Conservation (phyloP, 768 basidiomycete species). For the Mycena chlorophos region DNA sequence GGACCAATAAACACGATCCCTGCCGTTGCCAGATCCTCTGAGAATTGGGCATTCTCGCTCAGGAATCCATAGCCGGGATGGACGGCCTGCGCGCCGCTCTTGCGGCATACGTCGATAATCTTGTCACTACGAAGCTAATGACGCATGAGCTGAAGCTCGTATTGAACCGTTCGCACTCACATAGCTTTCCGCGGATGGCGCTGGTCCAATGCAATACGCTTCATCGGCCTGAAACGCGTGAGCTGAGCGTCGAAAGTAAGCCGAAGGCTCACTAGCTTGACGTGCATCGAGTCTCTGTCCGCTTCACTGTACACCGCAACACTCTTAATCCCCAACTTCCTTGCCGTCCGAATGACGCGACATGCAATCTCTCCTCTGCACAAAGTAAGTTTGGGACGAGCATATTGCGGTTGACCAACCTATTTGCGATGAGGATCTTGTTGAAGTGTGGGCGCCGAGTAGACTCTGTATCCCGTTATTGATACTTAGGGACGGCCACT, state of each 20-base stretch:
- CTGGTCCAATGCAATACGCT: conserved; percentile 92
- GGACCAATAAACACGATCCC: conserved; percentile 92
- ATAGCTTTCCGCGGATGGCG: conserved; percentile 85
- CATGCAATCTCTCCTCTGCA: conserved; percentile 93
- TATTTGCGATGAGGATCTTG: conserved; percentile 90
- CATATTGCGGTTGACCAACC: conserved; percentile 43
- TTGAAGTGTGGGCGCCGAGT: conserved; percentile 63
- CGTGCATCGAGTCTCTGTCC: conserved; percentile 80
- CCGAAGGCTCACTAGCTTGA: conserved; percentile 57
- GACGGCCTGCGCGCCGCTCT: conserved; percentile 88
- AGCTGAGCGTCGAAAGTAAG: background rate
- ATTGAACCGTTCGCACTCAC: conserved; percentile 48
- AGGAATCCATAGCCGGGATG: conserved; percentile 95
- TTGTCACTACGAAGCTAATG: conserved; percentile 80
- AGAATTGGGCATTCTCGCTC: conserved; percentile 87
- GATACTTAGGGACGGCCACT: background rate
- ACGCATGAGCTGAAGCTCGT: background rate
- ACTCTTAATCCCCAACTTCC: conserved; percentile 83
- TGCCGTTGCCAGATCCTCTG: conserved; percentile 68
- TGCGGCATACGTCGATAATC: conserved; percentile 80
- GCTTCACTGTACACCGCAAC: conserved; percentile 92
- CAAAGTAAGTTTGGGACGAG: background rate
- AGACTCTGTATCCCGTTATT: conserved; percentile 12
- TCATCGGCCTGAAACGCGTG: conserved; percentile 66
- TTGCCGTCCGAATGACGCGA: conserved; percentile 88